Conservation (phyloP, 1,284 basidiomycete species). For the Tausonia pullulans region DNA sequence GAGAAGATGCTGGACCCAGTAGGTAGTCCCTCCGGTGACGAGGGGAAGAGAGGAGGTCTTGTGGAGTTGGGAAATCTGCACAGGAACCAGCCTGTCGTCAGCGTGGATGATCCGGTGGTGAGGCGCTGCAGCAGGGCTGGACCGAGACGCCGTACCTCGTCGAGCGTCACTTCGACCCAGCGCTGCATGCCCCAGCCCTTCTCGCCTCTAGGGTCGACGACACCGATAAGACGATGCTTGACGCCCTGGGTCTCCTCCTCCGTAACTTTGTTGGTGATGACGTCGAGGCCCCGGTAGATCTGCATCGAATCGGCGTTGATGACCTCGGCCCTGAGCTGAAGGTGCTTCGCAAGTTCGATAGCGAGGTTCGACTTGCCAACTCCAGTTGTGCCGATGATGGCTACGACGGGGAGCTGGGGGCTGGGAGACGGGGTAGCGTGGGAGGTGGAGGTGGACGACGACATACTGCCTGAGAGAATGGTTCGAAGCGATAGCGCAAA, state of each 20-base stretch:
- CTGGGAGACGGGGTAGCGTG: neutral
- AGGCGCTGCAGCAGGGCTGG: neutral
- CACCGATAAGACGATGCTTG: slow-evolving; percentile 78
- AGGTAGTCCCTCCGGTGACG: slow-evolving; percentile 87
- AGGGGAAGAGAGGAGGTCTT: slow-evolving; percentile 59
- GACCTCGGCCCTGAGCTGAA: slow-evolving; percentile 39
- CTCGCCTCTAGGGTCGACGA: slow-evolving; percentile 75
- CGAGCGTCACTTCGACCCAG: slow-evolving; percentile 11
- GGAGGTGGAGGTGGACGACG: neutral
- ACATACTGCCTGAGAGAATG: no score
- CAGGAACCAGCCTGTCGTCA: no score
- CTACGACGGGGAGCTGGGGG: slow-evolving; percentile 47
- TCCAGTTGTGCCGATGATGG: slow-evolving; percentile 88
- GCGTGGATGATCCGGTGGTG: neutral
- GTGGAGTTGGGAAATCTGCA: slow-evolving; percentile 60
- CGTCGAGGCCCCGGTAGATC: slow-evolving; percentile 83
- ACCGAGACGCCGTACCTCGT: slow-evolving; percentile 3
- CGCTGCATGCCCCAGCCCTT: slow-evolving; percentile 62
- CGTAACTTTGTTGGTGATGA: slow-evolving; percentile 92
- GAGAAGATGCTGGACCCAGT: slow-evolving; percentile 83
- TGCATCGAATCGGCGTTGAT: slow-evolving; percentile 99
- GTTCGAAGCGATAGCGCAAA: no score
- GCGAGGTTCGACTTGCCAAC: slow-evolving; percentile 93
- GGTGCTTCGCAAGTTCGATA: slow-evolving; percentile 63
- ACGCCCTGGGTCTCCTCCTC: slow-evolving; percentile 63